phyloP scores from a whole-genome alignment of 495 filamentous ascomycete species.

The Podospora pseudoanserina region DNA sequence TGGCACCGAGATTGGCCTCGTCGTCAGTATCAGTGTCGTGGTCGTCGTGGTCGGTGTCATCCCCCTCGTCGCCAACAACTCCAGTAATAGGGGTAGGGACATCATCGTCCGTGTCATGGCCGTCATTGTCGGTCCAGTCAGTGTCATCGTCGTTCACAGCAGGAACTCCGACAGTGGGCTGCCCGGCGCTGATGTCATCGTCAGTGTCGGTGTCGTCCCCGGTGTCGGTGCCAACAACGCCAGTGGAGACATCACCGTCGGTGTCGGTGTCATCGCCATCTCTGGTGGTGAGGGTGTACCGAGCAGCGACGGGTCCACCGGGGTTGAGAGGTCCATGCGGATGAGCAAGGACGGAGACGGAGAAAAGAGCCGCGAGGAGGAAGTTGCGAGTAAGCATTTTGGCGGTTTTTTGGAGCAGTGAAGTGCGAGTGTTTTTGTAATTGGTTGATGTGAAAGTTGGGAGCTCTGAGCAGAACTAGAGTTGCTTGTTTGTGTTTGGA shows the following conservation, averaged over 20 bases:
- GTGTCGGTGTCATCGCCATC: not conserved
- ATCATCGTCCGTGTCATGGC: not conserved
- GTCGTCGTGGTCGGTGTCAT: not conserved
- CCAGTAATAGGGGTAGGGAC: too few relatives aligned
- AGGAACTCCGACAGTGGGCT: not conserved
- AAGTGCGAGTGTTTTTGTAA: not conserved
- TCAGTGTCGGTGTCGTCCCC: not conserved
- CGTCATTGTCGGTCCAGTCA: not conserved
- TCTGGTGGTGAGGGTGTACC: not conserved
- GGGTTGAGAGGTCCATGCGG: not conserved
- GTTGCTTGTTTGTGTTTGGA: not conserved
- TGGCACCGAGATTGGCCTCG: not conserved
- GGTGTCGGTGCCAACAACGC: not conserved
- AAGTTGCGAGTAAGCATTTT: not conserved
- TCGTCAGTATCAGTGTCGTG: not conserved
- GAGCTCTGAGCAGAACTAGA: not conserved
- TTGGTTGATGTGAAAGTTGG: not conserved
- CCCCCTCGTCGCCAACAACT: too few relatives aligned
- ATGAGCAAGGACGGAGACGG: not conserved
- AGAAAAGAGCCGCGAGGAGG: not conserved
- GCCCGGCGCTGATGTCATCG: not conserved
- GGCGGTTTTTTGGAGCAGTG: not conserved
- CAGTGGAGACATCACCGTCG: not conserved
- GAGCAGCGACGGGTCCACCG: not conserved
- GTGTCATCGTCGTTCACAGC: not conserved